A percentile compares a stretch with the other conserved stretches of the same genome.
Evolutionary conservation across 2,329 filamentous ascomycete species (phyloP).

Genomic region (Fusarium cyanostomum): DNA sequence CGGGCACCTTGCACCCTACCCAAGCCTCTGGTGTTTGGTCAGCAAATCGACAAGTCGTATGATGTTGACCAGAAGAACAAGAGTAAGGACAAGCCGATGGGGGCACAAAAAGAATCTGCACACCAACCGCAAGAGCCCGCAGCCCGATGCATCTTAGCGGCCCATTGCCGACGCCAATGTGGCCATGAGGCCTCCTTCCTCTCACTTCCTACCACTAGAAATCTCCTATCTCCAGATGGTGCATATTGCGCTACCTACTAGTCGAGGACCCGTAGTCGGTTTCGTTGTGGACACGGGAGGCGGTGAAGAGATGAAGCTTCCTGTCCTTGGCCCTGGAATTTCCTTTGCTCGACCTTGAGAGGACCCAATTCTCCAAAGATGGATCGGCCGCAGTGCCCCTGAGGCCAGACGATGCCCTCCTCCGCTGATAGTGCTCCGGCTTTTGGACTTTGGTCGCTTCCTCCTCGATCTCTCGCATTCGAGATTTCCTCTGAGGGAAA

Average conservation of each 20-base stretch:
- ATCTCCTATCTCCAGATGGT: slow-evolving; percentile 26
- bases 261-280: slow-evolving; percentile 25
- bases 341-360: slow-evolving; percentile 35
- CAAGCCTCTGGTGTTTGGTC: not conserved
- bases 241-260: slow-evolving; percentile 36
- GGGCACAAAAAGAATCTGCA: slow-evolving; percentile 33
- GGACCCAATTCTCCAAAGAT: slow-evolving; percentile 32
- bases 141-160: slow-evolving; percentile 41
- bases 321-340: slow-evolving; percentile 34
- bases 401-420: slow-evolving; percentile 29
- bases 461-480: slow-evolving; percentile 16
- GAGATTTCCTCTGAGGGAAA: slow-evolving; percentile 8
- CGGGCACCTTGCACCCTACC: slow-evolving; percentile 2
- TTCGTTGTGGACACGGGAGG: slow-evolving; percentile 37
- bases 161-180: slow-evolving; percentile 38
- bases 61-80: slow-evolving; percentile 23
- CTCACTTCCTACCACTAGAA: slow-evolving; percentile 37
- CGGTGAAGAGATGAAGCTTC: slow-evolving; percentile 40
- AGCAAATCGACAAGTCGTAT: slow-evolving; percentile 35
- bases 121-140: slow-evolving; percentile 39
- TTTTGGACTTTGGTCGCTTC: slow-evolving; percentile 17
- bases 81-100: slow-evolving; percentile 29
- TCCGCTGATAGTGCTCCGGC: slow-evolving; percentile 23
- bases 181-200: slow-evolving; percentile 36
- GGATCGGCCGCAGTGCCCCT: slow-evolving; percentile 34